Evolutionary conservation across 202 grass and related monocot species (phyloP).

Genomic region (Saccharum hybrid): DNA sequence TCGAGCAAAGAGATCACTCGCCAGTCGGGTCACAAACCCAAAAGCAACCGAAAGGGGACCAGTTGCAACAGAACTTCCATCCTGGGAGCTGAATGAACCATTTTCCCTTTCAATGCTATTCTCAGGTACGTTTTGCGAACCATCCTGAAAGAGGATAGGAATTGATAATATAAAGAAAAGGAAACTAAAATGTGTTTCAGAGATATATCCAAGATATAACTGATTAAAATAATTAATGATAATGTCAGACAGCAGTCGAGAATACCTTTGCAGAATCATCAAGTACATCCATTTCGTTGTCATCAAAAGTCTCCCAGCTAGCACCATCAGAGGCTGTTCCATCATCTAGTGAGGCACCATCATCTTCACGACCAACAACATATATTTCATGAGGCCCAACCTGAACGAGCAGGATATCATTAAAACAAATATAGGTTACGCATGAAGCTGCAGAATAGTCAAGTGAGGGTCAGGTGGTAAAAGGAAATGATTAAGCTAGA

Average conservation of each 20-base stretch:
- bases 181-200: background rate
- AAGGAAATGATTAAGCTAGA: slow-evolving; percentile 24
- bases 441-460: slow-evolving; percentile 22
- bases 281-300: slow-evolving; percentile 73
- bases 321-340: slow-evolving; percentile 58
- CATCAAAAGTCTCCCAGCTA: slow-evolving; percentile 98
- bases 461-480: background rate
- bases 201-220: background rate
- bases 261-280: slow-evolving; percentile 70
- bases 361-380: slow-evolving; percentile 86
- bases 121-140: slow-evolving; percentile 42
- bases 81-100: slow-evolving; percentile 50
- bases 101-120: slow-evolving; percentile 51
- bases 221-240: background rate
- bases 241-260: slow-evolving; percentile 19
- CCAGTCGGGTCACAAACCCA: slow-evolving; percentile 76
- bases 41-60: slow-evolving; percentile 86
- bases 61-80: slow-evolving; percentile 63
- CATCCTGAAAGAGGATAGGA: slow-evolving; percentile 35
- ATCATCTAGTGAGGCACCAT: slow-evolving; percentile 68
- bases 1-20: slow-evolving; percentile 82
- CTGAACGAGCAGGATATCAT: slow-evolving; percentile 55
- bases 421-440: slow-evolving; percentile 13
- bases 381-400: slow-evolving; percentile 90
- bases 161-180: slow-evolving; percentile 17